These are phyloP conservation scores for Mycena vulgaris DNA, from an alignment of 768 basidiomycete genomes.

Conservation along the genomic window DNA sequence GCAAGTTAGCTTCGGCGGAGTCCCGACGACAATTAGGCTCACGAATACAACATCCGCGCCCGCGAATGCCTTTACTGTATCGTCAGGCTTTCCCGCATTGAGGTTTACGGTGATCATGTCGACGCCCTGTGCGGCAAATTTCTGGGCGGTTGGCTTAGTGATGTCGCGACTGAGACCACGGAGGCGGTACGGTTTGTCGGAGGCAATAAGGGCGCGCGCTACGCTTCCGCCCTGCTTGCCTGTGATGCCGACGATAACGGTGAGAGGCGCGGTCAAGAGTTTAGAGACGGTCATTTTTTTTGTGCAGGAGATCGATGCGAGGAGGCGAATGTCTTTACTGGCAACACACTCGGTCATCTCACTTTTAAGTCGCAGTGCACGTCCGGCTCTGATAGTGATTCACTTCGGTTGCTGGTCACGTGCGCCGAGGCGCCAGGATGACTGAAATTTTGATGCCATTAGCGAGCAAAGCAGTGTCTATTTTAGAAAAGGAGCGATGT, in stretches of 20 bases:
- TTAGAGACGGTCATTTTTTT: background rate
- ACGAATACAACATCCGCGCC: background rate
- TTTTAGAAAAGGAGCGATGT: too few species aligned
- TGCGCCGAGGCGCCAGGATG: too few species aligned
- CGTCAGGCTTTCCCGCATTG: background rate
- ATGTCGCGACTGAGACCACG: slow-evolving; percentile 9
- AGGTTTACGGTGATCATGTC: background rate
- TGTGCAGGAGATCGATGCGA: too few species aligned
- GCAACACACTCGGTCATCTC: too few species aligned
- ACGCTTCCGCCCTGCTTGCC: slow-evolving; percentile 13
- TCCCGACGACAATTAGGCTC: background rate
- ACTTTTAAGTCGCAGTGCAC: too few species aligned
- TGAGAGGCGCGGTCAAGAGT: background rate
- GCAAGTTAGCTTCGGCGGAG: background rate
- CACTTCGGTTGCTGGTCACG: too few species aligned
- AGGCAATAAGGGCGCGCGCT: slow-evolving; percentile 9
- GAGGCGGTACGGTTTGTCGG: slow-evolving; percentile 16
- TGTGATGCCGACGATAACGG: slow-evolving; percentile 6
- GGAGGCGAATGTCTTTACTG: too few species aligned
- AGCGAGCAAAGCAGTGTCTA: too few species aligned
- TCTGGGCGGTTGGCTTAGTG: background rate
- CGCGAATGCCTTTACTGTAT: background rate
- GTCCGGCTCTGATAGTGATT: too few species aligned
- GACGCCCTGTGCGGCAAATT: background rate
- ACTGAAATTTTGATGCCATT: too few species aligned